A percentile compares a stretch with the other conserved stretches of the same genome.
phyloP scores from a whole-genome alignment of 2,329 filamentous ascomycete genomes.

The Mycosphaerelloides madeirae region DNA sequence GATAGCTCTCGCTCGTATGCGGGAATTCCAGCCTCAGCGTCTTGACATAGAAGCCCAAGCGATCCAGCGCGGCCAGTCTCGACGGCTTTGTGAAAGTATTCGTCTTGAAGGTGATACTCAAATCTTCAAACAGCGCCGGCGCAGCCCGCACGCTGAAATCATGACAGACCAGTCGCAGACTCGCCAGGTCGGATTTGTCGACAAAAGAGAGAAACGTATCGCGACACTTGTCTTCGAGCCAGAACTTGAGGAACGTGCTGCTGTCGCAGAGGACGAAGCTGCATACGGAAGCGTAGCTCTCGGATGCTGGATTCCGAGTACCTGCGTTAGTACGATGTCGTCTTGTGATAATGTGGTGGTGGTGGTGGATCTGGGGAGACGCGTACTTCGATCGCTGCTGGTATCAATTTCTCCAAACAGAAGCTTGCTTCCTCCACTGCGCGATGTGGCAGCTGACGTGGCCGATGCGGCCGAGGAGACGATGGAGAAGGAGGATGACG shows the following conservation, averaged over 20 bases:
- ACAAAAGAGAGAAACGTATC: conserved; percentile 41
- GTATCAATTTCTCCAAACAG: conserved; percentile 49
- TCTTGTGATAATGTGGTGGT: conserved; percentile 3
- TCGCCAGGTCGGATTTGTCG: conserved; percentile 39
- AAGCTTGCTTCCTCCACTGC: conserved; percentile 35
- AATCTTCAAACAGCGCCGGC: conserved; percentile 63
- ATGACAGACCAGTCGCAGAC: conserved; percentile 61
- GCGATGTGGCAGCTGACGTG: conserved; percentile 32
- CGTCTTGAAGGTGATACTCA: conserved; percentile 65
- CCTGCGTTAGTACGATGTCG: conserved; percentile 14
- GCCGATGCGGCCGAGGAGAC: conserved; percentile 29
- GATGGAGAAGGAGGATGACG: conserved; percentile 31
- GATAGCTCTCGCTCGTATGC: conserved; percentile 71
- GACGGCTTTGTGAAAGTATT: conserved; percentile 71
- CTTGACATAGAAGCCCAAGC: conserved; percentile 74
- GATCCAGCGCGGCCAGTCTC: conserved; percentile 67
- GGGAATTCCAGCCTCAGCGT: conserved; percentile 72
- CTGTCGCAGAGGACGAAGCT: conserved; percentile 47
- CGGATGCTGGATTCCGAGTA: conserved; percentile 34
- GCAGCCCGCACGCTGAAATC: conserved; percentile 67
- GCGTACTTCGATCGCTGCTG: conserved; percentile 37
- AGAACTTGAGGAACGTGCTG: conserved; percentile 47
- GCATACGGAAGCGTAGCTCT: conserved; percentile 45
- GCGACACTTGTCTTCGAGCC: conserved; percentile 46
- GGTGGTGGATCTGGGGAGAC: background rate